Evolutionary conservation across 192 early-diverging fungal species (phyloP).

Genomic region (Linderina pennispora): DNA sequence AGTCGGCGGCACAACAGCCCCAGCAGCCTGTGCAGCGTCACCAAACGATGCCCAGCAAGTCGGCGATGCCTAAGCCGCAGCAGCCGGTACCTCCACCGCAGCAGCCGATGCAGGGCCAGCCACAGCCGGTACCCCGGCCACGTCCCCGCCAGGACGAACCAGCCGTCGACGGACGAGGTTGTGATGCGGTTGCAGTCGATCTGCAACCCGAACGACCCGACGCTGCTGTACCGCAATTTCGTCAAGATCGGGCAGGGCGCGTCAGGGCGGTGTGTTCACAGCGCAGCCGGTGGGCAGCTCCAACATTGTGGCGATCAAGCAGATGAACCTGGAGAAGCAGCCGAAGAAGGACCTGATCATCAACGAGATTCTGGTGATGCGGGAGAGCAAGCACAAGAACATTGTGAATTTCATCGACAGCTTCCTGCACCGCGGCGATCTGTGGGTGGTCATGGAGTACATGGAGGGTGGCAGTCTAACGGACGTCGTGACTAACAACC

Average conservation of each 20-base stretch:
- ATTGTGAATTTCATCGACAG: slow-evolving; percentile 92
- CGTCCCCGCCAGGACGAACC: slow-evolving; percentile 51
- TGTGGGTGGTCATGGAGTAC: slow-evolving; percentile 96
- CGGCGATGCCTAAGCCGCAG: slow-evolving; percentile 12
- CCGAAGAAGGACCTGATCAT: slow-evolving; percentile 96
- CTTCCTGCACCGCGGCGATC: slow-evolving; percentile 72
- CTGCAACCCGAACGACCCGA: slow-evolving; percentile 85
- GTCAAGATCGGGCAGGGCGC: slow-evolving; percentile 93
- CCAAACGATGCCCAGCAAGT: slow-evolving; percentile 26
- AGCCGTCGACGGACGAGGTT: slow-evolving; percentile 68
- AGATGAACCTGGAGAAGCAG: slow-evolving; percentile 94
- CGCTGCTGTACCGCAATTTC: slow-evolving; percentile 75
- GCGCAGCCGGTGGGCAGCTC: slow-evolving; percentile 63
- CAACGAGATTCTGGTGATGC: slow-evolving; percentile 88
- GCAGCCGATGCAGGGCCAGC: slow-evolving; percentile 6
- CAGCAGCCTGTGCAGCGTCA: slow-evolving; percentile 28
- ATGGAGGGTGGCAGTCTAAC: slow-evolving; percentile 96
- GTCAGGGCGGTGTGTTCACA: slow-evolving; percentile 89
- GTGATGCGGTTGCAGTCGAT: slow-evolving; percentile 75
- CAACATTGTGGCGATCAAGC: slow-evolving; percentile 85
- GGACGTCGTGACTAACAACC: slow-evolving; percentile 86
- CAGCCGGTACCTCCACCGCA: slow-evolving; percentile 6
- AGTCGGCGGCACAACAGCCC: slow-evolving; percentile 9
- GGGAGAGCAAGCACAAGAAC: slow-evolving; percentile 82
- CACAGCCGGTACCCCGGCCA: slow-evolving; percentile 30